Conservation (phyloP, 306 rosid species). For the Fragaria vesca region DNA sequence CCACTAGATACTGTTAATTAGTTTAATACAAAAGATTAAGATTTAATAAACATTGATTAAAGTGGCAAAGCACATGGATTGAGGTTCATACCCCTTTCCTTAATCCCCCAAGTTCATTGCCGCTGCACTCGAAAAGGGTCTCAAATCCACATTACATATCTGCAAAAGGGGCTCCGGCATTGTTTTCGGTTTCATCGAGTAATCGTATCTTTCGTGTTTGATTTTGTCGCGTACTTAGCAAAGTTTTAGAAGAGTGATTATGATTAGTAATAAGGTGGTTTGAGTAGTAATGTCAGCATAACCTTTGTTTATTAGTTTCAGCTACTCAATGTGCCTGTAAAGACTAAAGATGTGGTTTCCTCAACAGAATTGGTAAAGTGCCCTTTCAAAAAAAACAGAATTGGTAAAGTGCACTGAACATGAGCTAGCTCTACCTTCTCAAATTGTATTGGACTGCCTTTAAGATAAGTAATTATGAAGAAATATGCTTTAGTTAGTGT, state of each 20-base stretch:
- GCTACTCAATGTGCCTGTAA: neutral
- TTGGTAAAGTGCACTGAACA: slow-evolving; percentile 6
- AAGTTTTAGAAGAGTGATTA: neutral
- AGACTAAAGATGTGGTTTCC: slow-evolving; percentile 5
- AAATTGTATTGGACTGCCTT: neutral
- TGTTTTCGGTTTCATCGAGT: neutral
- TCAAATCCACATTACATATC: slow-evolving; percentile 18
- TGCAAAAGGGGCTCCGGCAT: slow-evolving; percentile 10
- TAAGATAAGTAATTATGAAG: neutral
- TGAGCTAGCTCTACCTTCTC: neutral
- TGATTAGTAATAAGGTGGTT: neutral
- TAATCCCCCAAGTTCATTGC: slow-evolving; percentile 20
- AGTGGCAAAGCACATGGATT: neutral
- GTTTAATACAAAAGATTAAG: too few relatives aligned
- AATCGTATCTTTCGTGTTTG: neutral
- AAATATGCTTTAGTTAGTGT: neutral
- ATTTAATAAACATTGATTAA: too few relatives aligned
- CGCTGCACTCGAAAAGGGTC: slow-evolving; percentile 32
- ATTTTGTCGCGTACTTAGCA: neutral
- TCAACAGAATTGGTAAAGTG: slow-evolving; percentile 11
- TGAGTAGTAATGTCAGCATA: neutral
- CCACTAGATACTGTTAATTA: neutral
- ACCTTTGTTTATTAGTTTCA: neutral
- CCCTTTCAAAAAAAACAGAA: neutral
- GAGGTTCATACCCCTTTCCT: slow-evolving; percentile 4